Base-by-base conservation (phyloP, 805 yeast genomes). In the Lipomyces kockii region DNA sequence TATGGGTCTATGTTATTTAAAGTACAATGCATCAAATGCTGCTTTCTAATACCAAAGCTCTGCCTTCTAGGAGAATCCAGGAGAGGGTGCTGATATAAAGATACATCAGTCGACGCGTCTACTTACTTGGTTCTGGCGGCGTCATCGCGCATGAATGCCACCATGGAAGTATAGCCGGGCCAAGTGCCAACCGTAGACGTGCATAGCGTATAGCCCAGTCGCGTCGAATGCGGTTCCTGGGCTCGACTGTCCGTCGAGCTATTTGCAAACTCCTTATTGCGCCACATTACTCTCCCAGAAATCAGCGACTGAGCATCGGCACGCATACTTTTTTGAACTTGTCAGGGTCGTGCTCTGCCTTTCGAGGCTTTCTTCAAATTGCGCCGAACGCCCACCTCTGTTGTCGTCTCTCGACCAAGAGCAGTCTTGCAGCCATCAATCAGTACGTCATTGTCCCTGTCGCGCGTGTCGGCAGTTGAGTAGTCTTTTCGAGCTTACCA, bases 401-500 rank as follows among this genome's bases (percentile, higher is more conserved):
- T 43, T 43, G 49, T 43, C n/a, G 9, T 43, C 49, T 43, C 49
- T 43, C 22, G 20, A 17, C 22, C 22, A 43, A 6, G 22, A 43
- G 49, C 49, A 43, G 20, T 43, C 49, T 43, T 43, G 8, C 22
- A 43, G 20, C 49, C 0, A 25, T 25, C 27, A 25, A n/a, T 7
- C 49, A 43, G 49, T 43, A 14, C 14, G 20, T 43, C 22, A n/a
- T n/a, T 8, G 20, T 43, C 17, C 43, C 43, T 0, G 43, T 43
- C 49, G 22, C 49, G 22, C 49, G 22, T 43, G 9, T 43, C 49
- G 9, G 49, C 49, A 43, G 22, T 43, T n/a, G 20, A 6, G 20
- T n/a, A 29, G 32, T 7, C 49, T 43, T n/a, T n/a, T 43, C 49
- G 49, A 43, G 49, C 49, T 43, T 43, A 25, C 55, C 55, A 52